phyloP scores from a whole-genome alignment of 345 rosid genomes.

The Lumnitzera racemosa region DNA sequence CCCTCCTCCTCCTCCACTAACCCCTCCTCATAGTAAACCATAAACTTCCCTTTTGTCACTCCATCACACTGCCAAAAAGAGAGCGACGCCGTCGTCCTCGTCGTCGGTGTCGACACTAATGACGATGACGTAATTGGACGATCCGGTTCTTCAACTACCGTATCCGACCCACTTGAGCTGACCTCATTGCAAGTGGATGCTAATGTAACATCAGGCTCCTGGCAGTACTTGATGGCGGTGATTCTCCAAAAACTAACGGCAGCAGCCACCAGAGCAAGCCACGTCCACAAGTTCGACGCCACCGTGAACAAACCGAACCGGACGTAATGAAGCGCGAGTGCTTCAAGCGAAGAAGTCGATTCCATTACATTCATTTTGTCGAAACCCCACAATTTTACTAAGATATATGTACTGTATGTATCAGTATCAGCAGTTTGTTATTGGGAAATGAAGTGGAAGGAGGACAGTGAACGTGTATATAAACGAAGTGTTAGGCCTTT shows the following conservation, averaged over 20 bases:
- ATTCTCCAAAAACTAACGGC: constrained; percentile 69
- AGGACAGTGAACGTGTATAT: not conserved
- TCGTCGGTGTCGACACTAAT: not conserved
- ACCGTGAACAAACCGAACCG: constrained; percentile 36
- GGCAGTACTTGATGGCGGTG: constrained; percentile 13
- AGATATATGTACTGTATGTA: too few relatives aligned
- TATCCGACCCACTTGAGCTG: not conserved
- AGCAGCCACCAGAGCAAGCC: constrained; percentile 58
- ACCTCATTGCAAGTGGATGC: not conserved
- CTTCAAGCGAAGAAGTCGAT: constrained; percentile 38
- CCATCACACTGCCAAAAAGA: constrained; percentile 4
- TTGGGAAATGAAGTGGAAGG: not conserved
- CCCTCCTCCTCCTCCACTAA: too few relatives aligned
- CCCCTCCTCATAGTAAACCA: constrained; percentile 29
- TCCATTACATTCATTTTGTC: constrained; percentile 16
- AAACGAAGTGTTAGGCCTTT: not conserved
- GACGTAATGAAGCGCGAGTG: constrained; percentile 36
- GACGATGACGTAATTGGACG: not conserved
- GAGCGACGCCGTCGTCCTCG: not conserved
- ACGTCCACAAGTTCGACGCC: constrained; percentile 58
- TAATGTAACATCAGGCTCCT: constrained; percentile 3
- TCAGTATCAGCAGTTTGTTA: not conserved
- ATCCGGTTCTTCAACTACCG: not conserved
- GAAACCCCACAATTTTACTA: not conserved
- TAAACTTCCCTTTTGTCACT: constrained; percentile 43